phyloP scores from a whole-genome alignment of 1,139 yeast genomes.

The Candida sojae region DNA sequence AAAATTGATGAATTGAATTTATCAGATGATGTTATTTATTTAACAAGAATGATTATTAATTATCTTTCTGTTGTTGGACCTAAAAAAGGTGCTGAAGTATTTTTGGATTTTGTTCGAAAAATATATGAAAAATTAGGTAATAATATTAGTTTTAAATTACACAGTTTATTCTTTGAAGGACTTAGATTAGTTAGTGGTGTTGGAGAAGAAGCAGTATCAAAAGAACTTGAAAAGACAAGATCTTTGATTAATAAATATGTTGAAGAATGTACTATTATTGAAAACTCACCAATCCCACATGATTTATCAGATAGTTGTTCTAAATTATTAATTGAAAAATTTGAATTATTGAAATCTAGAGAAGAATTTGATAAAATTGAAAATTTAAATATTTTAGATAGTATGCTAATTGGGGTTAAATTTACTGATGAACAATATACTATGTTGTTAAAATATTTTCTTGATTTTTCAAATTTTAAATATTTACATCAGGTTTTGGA shows the following conservation, averaged over 20 bases:
- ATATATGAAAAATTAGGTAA: conserved; percentile 2
- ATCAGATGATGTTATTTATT: conserved; percentile 2
- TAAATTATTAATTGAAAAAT: neutral
- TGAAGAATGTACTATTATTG: conserved; percentile 4
- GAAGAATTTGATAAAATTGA: neutral
- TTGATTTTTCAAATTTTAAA: neutral
- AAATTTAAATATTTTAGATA: neutral
- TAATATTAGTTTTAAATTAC: neutral
- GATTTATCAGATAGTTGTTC: neutral
- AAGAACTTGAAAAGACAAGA: neutral
- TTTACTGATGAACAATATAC: neutral
- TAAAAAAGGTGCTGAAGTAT: neutral
- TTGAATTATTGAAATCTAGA: neutral
- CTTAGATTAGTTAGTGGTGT: neutral
- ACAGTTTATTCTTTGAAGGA: neutral
- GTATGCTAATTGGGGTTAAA: conserved; percentile 4
- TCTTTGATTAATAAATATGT: neutral
- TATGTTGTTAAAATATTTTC: neutral
- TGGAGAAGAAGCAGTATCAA: neutral
- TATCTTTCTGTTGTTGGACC: conserved; percentile 6
- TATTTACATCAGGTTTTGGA: conserved; percentile 21
- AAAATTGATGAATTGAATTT: conserved; percentile 3
- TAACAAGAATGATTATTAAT: conserved; percentile 6
- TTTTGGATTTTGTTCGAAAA: conserved; percentile 2
- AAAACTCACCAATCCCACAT: neutral